Conservation (phyloP, 176 grass and related monocot genomes). For the Carex scoparia region DNA sequence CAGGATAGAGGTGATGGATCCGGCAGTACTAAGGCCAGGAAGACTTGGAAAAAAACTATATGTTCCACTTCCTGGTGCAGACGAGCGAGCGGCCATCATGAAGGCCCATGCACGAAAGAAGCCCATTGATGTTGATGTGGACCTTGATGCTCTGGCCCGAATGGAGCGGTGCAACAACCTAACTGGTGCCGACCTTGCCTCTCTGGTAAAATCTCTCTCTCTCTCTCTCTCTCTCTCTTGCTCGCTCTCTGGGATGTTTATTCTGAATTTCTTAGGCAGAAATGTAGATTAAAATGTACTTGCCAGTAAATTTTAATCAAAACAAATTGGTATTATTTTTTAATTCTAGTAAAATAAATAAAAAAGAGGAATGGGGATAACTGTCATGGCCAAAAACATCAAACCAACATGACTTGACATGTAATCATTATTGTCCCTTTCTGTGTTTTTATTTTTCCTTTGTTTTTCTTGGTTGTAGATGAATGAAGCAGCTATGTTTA, state of each 20-base stretch:
- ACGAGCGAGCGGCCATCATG: constrained; percentile 64
- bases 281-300: not conserved
- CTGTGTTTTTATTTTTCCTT: not conserved
- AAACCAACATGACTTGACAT: not conserved
- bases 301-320: not conserved
- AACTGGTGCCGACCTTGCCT: constrained; percentile 69
- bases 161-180: constrained; percentile 54
- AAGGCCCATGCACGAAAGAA: constrained; percentile 59
- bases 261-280: not conserved
- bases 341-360: not conserved
- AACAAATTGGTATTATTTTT: not conserved
- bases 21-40: constrained; percentile 67
- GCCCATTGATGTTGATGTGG: constrained; percentile 46
- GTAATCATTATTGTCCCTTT: not conserved
- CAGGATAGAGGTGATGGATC: constrained; percentile 88
- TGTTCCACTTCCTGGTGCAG: constrained; percentile 64
- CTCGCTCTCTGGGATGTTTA: not conserved
- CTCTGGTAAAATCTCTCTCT: constrained; percentile 41
- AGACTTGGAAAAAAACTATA: constrained; percentile 76
- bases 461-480: constrained; percentile 35
- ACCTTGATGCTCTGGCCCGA: constrained; percentile 46
- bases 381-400: not conserved
- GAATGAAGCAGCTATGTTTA: constrained; percentile 78
- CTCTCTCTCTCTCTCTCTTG: not conserved
- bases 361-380: not conserved